Conservation (phyloP, 2,329 filamentous ascomycete genomes). For the Colletotrichum camelliae region DNA sequence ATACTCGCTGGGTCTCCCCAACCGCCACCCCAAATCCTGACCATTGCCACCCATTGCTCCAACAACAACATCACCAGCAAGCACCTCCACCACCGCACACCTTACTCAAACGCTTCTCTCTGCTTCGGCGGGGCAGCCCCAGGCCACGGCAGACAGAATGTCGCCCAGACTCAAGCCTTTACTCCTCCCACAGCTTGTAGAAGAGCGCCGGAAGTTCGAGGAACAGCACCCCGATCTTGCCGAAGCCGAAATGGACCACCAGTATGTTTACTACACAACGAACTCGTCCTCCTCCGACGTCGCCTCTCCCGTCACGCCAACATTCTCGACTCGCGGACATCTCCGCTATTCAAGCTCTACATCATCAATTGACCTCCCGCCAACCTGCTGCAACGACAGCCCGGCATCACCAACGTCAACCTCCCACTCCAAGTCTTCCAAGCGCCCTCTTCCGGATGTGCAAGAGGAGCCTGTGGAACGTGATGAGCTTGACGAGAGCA, state of each 20-base stretch:
- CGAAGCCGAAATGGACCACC: constrained; percentile 37
- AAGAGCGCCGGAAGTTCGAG: constrained; percentile 52
- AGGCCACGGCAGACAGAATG: constrained; percentile 35
- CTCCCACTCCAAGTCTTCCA: constrained; percentile 56
- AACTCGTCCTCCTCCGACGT: constrained; percentile 70
- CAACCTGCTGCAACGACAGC: constrained; percentile 50
- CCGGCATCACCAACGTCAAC: constrained; percentile 56
- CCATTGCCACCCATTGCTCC: not conserved
- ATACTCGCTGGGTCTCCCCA: not conserved
- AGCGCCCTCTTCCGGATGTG: constrained; percentile 76
- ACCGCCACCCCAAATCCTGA: not conserved
- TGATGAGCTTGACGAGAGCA: constrained; percentile 57
- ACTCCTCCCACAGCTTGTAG: constrained; percentile 58
- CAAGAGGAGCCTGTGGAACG: constrained; percentile 81
- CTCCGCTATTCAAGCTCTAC: constrained; percentile 74
- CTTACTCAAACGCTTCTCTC: not conserved
- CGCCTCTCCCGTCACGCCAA: constrained; percentile 73
- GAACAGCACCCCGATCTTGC: constrained; percentile 29
- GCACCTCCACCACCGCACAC: not conserved
- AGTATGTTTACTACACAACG: constrained; percentile 48
- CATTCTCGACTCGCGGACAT: constrained; percentile 70
- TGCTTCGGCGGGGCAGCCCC: not conserved
- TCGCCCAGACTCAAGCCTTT: constrained; percentile 57
- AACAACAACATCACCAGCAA: not conserved
- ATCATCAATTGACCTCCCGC: constrained; percentile 75